Conservation (phyloP, 2,329 filamentous ascomycete species). For the Albifimbria verrucaria region DNA sequence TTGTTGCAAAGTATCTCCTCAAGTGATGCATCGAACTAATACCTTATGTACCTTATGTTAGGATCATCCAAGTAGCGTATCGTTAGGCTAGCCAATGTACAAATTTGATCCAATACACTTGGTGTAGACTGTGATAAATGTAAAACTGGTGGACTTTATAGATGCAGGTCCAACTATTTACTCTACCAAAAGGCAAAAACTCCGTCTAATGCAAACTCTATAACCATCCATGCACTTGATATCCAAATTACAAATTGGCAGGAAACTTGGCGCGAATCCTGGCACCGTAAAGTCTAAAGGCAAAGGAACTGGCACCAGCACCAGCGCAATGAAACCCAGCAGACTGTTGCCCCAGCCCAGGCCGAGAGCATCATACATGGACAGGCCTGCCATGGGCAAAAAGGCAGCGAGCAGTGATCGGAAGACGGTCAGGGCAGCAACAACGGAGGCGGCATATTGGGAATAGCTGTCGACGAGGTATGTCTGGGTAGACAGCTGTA, state of each 20-base stretch:
- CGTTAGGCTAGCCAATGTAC: too few species aligned
- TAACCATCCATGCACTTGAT: background rate
- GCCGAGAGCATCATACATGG: conserved; percentile 33
- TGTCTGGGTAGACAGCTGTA: conserved; percentile 32
- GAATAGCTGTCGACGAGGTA: conserved; percentile 29
- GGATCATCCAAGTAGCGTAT: too few species aligned
- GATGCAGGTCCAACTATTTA: too few species aligned
- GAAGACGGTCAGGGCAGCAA: conserved; percentile 25
- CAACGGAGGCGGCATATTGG: conserved; percentile 24
- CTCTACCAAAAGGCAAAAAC: background rate
- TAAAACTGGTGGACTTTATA: too few species aligned
- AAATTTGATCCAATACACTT: too few species aligned
- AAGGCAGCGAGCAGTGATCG: conserved; percentile 63
- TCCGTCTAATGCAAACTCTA: background rate
- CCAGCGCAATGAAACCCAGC: conserved; percentile 41
- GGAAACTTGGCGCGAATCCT: conserved; percentile 19
- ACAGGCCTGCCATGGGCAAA: conserved; percentile 54
- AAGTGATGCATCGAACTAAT: background rate
- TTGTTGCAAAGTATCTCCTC: conserved; percentile 1
- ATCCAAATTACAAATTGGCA: conserved; percentile 11
- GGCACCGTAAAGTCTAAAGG: conserved; percentile 16
- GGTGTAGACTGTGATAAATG: too few species aligned
- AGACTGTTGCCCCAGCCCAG: conserved; percentile 45
- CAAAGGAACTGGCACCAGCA: conserved; percentile 16
- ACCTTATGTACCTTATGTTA: too few species aligned